Evolutionary conservation across 2,329 filamentous ascomycete genomes (phyloP).

Genomic region (Ophiostoma australiae): DNA sequence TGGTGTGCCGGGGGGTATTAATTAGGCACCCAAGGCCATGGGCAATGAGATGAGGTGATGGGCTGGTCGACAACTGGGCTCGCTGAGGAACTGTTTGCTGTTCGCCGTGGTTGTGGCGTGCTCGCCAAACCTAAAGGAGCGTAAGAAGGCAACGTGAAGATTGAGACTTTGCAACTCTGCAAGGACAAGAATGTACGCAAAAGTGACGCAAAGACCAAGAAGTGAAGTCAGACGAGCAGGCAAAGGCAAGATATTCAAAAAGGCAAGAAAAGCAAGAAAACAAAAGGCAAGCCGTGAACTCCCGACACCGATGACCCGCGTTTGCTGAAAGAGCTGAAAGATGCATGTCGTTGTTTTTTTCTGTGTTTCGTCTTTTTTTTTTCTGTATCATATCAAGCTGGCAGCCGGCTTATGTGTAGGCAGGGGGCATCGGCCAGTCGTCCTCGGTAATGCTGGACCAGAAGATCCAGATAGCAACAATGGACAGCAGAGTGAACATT

Average conservation of each 20-base stretch:
- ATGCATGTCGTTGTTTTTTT: constrained; percentile 13
- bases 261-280: constrained; percentile 11
- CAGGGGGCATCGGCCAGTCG: constrained; percentile 72
- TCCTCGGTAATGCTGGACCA: constrained; percentile 99
- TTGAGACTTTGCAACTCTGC: constrained; percentile 1
- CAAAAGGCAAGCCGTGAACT: constrained; percentile 14
- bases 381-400: neutral
- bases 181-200: neutral
- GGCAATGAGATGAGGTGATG: neutral
- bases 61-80: neutral
- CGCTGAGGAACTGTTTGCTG: neutral
- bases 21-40: constrained; percentile 5
- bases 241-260: constrained; percentile 21
- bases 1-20: neutral
- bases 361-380: neutral
- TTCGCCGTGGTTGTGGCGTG: neutral
- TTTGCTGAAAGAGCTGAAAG: constrained; percentile 1
- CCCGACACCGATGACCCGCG: constrained; percentile 20
- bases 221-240: constrained; percentile 12
- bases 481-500: constrained; percentile 80
- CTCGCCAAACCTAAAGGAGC: constrained; percentile 4
- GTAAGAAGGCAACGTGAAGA: constrained; percentile 13
- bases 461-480: constrained; percentile 84
- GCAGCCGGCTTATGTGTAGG: constrained; percentile 28
- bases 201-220: constrained; percentile 6